These are phyloP conservation scores for Suhomyces panamericanus DNA, from an alignment of 1,139 yeast species.

Conservation along the genomic window DNA sequence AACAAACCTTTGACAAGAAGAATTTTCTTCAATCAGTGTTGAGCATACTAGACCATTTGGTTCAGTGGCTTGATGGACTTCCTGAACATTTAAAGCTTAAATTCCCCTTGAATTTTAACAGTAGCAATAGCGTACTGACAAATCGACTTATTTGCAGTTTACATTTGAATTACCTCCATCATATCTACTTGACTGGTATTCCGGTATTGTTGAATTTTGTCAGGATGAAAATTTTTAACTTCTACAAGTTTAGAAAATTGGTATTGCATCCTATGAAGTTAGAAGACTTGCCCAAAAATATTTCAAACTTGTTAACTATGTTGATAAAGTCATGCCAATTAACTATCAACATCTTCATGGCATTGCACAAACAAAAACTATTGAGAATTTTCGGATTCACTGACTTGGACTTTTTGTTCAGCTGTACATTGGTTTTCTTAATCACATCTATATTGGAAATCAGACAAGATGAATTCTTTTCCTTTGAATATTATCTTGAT, in stretches of 20 bases:
- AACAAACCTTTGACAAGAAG: constrained; percentile 20
- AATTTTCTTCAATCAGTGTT: constrained; percentile 21
- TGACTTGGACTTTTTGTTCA: constrained; percentile 29
- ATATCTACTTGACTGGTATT: constrained; percentile 29
- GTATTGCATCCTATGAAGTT: constrained; percentile 10
- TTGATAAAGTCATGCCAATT: constrained; percentile 26
- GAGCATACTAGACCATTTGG: constrained; percentile 21
- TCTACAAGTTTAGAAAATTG: constrained; percentile 8
- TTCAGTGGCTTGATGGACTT: constrained; percentile 25
- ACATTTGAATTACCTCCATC: constrained; percentile 33
- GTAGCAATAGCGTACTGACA: constrained; percentile 11
- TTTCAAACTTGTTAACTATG: constrained; percentile 21
- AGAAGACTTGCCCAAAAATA: constrained; percentile 22
- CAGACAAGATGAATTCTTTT: constrained; percentile 11
- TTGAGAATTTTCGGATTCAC: constrained; percentile 29
- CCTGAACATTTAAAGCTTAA: constrained; percentile 23
- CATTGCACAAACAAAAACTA: constrained; percentile 21
- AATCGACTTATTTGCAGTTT: constrained; percentile 27
- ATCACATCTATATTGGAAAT: constrained; percentile 24
- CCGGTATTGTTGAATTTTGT: constrained; percentile 29
- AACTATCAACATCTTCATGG: constrained; percentile 28
- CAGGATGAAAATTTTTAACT: constrained; percentile 18
- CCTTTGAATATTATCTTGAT: constrained; percentile 24
- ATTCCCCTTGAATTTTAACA: constrained; percentile 10
- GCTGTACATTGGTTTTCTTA: constrained; percentile 24